phyloP scores from a whole-genome alignment of 495 filamentous ascomycete genomes.

The Penicillium pancosmium region DNA sequence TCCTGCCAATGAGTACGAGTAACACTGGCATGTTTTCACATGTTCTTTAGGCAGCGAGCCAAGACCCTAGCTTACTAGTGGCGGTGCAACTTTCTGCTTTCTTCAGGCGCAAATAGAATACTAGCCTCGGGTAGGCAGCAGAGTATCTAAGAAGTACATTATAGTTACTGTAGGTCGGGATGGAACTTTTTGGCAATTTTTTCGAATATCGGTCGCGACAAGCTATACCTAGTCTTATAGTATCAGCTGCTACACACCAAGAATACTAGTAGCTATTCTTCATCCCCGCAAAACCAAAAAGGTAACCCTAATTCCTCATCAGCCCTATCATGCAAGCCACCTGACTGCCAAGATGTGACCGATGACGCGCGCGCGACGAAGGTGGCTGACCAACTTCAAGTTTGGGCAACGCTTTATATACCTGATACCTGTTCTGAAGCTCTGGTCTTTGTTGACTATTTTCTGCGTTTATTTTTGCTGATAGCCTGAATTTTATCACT shows the following conservation, averaged over 20 bases:
- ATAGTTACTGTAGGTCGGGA: too few species aligned
- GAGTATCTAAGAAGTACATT: too few species aligned
- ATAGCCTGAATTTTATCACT: not conserved
- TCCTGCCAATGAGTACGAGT: too few species aligned
- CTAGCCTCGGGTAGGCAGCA: too few species aligned
- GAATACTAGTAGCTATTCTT: too few species aligned
- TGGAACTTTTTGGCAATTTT: too few species aligned
- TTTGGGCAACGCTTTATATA: constrained; percentile 8
- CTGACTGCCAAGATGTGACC: constrained; percentile 20
- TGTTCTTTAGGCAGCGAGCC: constrained; percentile 8
- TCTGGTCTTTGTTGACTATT: too few species aligned
- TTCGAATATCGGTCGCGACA: too few species aligned
- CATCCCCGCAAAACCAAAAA: constrained; percentile 2
- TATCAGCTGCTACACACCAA: not conserved
- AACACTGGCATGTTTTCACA: not conserved
- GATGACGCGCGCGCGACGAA: constrained; percentile 31
- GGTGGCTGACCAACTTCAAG: constrained; percentile 24
- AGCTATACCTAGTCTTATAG: too few species aligned
- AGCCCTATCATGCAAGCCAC: constrained; percentile 18
- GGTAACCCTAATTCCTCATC: constrained; percentile 13
- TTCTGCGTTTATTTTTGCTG: not conserved
- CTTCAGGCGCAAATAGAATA: too few species aligned
- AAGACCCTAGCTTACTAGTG: not conserved
- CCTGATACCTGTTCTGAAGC: not conserved
- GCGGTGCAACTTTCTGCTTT: too few species aligned